Conservation (phyloP, 176 grass and related monocot genomes). For the Aegilops bicornis region DNA sequence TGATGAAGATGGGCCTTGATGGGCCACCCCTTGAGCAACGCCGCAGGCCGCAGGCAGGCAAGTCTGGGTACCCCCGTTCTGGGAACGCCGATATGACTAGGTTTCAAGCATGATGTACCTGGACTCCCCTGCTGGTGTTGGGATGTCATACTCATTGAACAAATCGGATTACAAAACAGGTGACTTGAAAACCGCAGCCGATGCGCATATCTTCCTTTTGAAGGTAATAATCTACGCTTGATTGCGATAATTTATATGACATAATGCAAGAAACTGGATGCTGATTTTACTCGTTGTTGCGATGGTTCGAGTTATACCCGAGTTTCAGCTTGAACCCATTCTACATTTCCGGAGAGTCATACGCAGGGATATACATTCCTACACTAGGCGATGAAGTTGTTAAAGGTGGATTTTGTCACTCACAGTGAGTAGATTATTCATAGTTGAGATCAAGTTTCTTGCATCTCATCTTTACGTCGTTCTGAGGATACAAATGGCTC, state of each 20-base stretch:
- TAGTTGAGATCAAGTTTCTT: background rate
- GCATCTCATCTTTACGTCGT: background rate
- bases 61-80: no score
- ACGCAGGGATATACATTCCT: slow-evolving; percentile 82
- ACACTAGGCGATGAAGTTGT: slow-evolving; percentile 70
- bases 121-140: slow-evolving; percentile 81
- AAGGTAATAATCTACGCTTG: slow-evolving; percentile 46
- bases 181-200: slow-evolving; percentile 76
- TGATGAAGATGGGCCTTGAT: no score
- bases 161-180: slow-evolving; percentile 71
- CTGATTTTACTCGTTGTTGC: slow-evolving; percentile 11
- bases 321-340: slow-evolving; percentile 70
- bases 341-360: slow-evolving; percentile 90
- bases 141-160: slow-evolving; percentile 74
- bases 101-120: slow-evolving; percentile 87
- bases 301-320: slow-evolving; percentile 81
- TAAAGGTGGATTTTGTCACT: slow-evolving; percentile 47
- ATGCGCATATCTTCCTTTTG: slow-evolving; percentile 78
- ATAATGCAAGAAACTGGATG: background rate
- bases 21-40: no score
- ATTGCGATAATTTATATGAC: background rate
- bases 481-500: slow-evolving; percentile 48
- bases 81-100: background rate
- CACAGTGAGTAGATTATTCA: background rate
- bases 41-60: no score